Conservation (phyloP, 23 red algal species). For the Chondrus crispus region DNA sequence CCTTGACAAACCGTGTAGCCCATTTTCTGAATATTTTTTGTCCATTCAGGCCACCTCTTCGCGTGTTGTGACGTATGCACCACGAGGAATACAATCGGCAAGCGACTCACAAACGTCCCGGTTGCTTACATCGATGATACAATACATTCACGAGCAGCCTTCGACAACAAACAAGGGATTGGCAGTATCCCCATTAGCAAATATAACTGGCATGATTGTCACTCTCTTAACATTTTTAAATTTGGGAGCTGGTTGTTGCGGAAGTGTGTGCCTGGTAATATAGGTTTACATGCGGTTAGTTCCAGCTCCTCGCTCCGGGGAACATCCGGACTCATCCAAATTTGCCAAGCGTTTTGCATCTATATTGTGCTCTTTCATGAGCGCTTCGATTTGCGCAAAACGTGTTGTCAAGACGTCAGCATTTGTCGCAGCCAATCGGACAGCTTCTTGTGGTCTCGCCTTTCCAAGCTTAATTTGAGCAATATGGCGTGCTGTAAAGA, state of each 20-base stretch:
- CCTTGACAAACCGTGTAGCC: not conserved
- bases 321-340: not conserved
- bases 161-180: not conserved
- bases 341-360: not conserved
- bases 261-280: no score
- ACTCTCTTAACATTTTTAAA: not conserved
- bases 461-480: not conserved
- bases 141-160: not conserved
- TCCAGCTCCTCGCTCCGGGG: not conserved
- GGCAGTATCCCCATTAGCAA: not conserved
- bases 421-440: not conserved
- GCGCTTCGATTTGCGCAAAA: not conserved
- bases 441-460: not conserved
- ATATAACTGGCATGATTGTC: not conserved
- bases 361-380: not conserved
- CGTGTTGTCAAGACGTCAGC: not conserved
- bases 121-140: no score
- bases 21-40: not conserved
- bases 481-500: not conserved
- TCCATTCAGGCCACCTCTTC: not conserved
- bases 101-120: not conserved
- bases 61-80: not conserved
- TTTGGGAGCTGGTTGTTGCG: no score
- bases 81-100: not conserved
- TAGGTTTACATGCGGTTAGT: not conserved